These are phyloP conservation scores for Lentinus brumalis DNA, from an alignment of 768 basidiomycete genomes.

Conservation along the genomic window DNA sequence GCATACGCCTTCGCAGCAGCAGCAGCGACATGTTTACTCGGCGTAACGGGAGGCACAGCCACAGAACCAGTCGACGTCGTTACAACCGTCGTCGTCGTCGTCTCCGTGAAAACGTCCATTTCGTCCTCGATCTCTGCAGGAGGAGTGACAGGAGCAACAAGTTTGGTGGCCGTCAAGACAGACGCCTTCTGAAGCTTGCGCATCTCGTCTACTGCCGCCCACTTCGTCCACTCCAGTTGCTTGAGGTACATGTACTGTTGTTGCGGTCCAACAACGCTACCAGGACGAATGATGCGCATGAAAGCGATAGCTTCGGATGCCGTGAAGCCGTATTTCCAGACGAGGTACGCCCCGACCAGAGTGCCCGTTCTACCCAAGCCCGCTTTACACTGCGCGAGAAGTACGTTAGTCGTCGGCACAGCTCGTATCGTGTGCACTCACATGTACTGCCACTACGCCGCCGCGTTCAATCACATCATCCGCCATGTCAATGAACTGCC, in stretches of 20 bases:
- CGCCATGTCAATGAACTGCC: conserved; percentile 85
- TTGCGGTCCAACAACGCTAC: conserved; percentile 89
- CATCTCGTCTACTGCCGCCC: conserved; percentile 86
- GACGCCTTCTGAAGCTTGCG: conserved; percentile 49
- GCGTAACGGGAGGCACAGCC: conserved; percentile 74
- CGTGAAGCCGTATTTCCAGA: conserved; percentile 98
- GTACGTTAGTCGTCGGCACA: conserved; percentile 12
- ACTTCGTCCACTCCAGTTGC: conserved; percentile 91
- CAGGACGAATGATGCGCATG: conserved; percentile 97
- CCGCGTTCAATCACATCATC: conserved; percentile 77
- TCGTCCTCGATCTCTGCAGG: conserved; percentile 78
- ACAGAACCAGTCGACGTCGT: conserved; percentile 23
- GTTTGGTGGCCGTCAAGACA: conserved; percentile 39
- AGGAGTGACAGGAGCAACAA: conserved; percentile 77
- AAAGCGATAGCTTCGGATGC: conserved; percentile 95
- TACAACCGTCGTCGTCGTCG: conserved; percentile 35
- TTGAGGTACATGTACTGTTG: conserved; percentile 96
- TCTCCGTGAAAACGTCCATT: conserved; percentile 36
- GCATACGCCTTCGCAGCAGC: conserved; percentile 71
- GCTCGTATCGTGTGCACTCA: conserved; percentile 41
- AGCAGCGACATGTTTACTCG: conserved; percentile 71
- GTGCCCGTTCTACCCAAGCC: conserved; percentile 96
- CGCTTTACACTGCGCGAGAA: conserved; percentile 77
- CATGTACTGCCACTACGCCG: conserved; percentile 87
- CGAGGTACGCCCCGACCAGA: conserved; percentile 95